Evolutionary conservation across 345 rosid species (phyloP), one percentile per base, ranked within the genome.

Genomic region (Carallia brachiata): DNA sequence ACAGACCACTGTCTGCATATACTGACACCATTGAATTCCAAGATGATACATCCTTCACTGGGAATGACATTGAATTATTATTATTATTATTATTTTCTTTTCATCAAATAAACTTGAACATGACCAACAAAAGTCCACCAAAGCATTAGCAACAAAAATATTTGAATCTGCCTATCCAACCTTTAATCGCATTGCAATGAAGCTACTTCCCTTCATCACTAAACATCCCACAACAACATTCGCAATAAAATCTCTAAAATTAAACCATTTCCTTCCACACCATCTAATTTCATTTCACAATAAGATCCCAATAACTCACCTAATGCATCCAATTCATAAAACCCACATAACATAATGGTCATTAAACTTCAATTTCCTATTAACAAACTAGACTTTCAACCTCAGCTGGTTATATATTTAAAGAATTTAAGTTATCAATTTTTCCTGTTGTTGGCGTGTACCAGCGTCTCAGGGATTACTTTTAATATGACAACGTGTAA

Each of bases 21-120:
- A 81, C 82, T 32, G 90, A 77, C 64, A 93, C 77, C 70, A 86
- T 80, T 4, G 95, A 90, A 70, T 90, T 90, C 97, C 95, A 89
- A 0, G 97, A 90, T 55, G 89, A 74, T 37, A 86, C 87, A 79
- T 85, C 89, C 78, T 68, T 65, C 52, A 70, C 70, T 0, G 73
- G 69, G 23, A 67, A 93, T 72, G 65, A 67, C 83, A 60, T 53
- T 62, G 57, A 93, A 88, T 55, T 87, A 81, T 73, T 70, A 4
- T 36, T 36, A 4, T 36, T 36, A 4, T 8, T 39, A 7, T 39
- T 1, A 7, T 7, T 39, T 1, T 81, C 78, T 31, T 77, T 32
- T 90, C 85, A 78, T 79, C 86, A 4, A 16, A 53, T 52, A 86
- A 72, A 72, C 72, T 66, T 23, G 84, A 75, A 65, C 90, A 85